These are phyloP conservation scores for Vigna trinervia DNA, from an alignment of 306 rosid genomes.

Conservation along the genomic window DNA sequence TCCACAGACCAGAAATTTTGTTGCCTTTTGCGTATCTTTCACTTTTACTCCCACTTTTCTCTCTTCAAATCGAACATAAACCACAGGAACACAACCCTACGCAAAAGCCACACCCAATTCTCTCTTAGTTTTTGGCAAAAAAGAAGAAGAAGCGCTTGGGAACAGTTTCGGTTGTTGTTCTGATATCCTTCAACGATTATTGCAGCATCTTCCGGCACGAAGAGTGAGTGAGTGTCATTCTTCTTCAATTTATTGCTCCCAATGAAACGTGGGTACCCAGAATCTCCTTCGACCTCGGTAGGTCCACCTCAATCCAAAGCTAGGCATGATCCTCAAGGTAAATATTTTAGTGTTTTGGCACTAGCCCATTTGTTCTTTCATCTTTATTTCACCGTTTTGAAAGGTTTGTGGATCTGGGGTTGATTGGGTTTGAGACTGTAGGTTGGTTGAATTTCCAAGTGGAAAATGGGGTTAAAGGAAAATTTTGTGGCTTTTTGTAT, in stretches of 20 bases:
- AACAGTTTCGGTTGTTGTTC: conserved; percentile 18
- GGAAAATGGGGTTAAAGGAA: neutral
- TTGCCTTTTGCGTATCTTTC: conserved; percentile 2
- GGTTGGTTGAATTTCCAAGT: conserved; percentile 20
- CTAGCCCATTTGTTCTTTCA: conserved; percentile 26
- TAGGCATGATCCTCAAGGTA: conserved; percentile 83
- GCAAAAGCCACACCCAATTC: neutral
- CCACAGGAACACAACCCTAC: neutral
- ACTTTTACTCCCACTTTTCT: neutral
- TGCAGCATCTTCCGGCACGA: neutral
- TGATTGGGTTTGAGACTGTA: conserved; percentile 37
- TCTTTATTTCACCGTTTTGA: conserved; percentile 36
- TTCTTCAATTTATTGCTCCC: conserved; percentile 28
- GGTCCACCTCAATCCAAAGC: conserved; percentile 89
- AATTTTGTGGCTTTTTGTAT: conserved; percentile 11
- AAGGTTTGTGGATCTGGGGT: conserved; percentile 50
- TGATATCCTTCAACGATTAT: conserved; percentile 16
- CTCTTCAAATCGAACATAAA: conserved; percentile 8
- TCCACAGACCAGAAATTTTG: neutral
- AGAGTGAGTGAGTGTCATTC: neutral
- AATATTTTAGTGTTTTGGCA: conserved; percentile 33
- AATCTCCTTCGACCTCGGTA: conserved; percentile 71
- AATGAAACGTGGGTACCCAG: conserved; percentile 89
- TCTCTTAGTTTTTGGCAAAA: conserved; percentile 3
- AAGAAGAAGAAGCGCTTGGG: neutral